Percentiles rank a stretch among this genome's conserved stretches.
phyloP scores from a whole-genome alignment of 805 yeast species.

The Teunomyces pallodes region DNA sequence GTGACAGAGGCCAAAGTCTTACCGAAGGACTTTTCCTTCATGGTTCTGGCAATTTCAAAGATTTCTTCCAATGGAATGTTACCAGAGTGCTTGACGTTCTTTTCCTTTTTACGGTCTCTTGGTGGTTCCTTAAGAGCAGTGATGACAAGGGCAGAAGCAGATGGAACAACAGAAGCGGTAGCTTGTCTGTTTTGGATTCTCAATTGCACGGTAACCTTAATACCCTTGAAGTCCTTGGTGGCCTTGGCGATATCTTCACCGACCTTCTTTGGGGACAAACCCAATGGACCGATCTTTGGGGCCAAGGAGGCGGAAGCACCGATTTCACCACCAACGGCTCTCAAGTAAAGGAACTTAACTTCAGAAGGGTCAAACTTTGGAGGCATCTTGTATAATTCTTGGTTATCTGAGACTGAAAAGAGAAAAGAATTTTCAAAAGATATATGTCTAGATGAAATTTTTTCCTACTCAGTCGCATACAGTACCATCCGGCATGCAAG shows the following conservation, averaged over 20 bases:
- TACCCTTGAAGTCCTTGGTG: conserved; percentile 98
- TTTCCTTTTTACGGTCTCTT: conserved; percentile 99
- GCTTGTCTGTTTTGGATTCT: conserved; percentile 99
- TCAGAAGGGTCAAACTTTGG: conserved; percentile 98
- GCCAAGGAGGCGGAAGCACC: conserved; percentile 99
- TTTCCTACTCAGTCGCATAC: not conserved
- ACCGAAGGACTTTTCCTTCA: conserved; percentile 98
- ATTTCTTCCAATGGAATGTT: conserved; percentile 96
- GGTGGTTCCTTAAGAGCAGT: conserved; percentile 99
- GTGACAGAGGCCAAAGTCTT: conserved; percentile 94
- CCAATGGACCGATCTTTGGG: conserved; percentile 99
- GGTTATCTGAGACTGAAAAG: conserved; percentile 2
- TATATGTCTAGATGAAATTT: conserved; percentile 3
- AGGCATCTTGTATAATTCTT: conserved; percentile 59
- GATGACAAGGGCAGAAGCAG: conserved; percentile 98
- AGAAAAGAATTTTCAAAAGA: conserved; percentile 1
- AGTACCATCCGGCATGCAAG: not conserved
- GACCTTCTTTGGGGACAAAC: conserved; percentile 99
- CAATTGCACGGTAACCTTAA: conserved; percentile 97
- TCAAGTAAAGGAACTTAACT: conserved; percentile 96
- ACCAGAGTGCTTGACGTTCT: conserved; percentile 99
- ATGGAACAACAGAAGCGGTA: conserved; percentile 96
- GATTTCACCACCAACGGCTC: conserved; percentile 99
- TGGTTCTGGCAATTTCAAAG: conserved; percentile 94
- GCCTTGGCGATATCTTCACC: conserved; percentile 99